Conservation (phyloP, 2,329 filamentous ascomycete species). For the Colletotrichum tropicale region DNA sequence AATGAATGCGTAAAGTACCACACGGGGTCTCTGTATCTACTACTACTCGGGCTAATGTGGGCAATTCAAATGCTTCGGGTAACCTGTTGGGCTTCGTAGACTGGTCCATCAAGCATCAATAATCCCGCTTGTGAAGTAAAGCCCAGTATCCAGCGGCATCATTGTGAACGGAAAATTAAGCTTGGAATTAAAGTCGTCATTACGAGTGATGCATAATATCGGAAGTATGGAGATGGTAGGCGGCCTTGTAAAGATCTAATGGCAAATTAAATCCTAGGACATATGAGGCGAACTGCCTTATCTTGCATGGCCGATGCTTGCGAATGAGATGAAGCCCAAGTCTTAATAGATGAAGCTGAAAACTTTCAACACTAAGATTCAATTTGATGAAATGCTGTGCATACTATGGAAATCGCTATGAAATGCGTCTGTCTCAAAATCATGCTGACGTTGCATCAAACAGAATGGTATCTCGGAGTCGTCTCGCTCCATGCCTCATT, state of each 20-base stretch:
- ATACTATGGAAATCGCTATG: background rate
- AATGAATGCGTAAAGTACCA: background rate
- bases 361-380: background rate
- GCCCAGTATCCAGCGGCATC: background rate
- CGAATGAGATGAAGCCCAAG: background rate
- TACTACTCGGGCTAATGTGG: fast-evolving
- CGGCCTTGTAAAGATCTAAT: background rate
- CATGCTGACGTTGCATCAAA: background rate
- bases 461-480: conserved; percentile 4
- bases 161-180: background rate
- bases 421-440: background rate
- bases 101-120: background rate
- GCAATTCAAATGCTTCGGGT: background rate
- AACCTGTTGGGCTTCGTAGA: background rate
- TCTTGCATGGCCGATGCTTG: background rate
- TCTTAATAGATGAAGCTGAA: background rate
- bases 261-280: background rate
- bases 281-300: background rate
- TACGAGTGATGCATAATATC: background rate
- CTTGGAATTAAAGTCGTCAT: too few relatives aligned
- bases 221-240: background rate
- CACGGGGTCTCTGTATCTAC: background rate
- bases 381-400: background rate
- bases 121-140: background rate
- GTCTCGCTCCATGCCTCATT: conserved; percentile 15